phyloP scores from a whole-genome alignment of 2,329 filamentous ascomycete species.

The Botrytis hyacinthi region DNA sequence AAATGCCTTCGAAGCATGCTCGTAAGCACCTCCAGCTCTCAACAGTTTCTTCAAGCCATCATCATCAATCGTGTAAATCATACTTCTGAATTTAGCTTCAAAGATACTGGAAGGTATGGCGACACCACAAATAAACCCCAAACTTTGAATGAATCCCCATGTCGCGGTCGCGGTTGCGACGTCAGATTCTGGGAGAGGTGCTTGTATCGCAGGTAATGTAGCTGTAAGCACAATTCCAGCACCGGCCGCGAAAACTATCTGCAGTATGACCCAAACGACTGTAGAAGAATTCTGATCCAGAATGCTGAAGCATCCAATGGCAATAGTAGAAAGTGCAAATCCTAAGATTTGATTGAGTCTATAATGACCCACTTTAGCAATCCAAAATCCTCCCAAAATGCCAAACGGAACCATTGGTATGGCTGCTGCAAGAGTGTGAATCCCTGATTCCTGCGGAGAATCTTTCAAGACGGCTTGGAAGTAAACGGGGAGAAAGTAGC shows the following conservation, averaged over 20 bases:
- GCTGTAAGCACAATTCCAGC: not conserved
- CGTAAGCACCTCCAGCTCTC: not conserved
- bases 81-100: not conserved
- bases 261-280: not conserved
- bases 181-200: not conserved
- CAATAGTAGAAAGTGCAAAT: not conserved
- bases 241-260: not conserved
- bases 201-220: not conserved
- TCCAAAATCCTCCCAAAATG: not conserved
- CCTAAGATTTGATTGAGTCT: not conserved
- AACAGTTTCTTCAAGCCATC: not conserved
- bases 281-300: not conserved
- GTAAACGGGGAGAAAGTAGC: constrained; percentile 48
- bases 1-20: not conserved
- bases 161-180: not conserved
- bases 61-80: not conserved
- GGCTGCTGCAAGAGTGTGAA: not conserved
- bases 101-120: not conserved
- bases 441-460: constrained; percentile 39
- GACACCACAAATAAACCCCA: not conserved
- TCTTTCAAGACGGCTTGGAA: constrained; percentile 46
- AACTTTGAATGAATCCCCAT: not conserved
- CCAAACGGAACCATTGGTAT: not conserved
- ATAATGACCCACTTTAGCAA: not conserved
- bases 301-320: not conserved